Base-by-base conservation (phyloP, 208 protist genomes). In the Trypanosomatidae sp. region DNA sequence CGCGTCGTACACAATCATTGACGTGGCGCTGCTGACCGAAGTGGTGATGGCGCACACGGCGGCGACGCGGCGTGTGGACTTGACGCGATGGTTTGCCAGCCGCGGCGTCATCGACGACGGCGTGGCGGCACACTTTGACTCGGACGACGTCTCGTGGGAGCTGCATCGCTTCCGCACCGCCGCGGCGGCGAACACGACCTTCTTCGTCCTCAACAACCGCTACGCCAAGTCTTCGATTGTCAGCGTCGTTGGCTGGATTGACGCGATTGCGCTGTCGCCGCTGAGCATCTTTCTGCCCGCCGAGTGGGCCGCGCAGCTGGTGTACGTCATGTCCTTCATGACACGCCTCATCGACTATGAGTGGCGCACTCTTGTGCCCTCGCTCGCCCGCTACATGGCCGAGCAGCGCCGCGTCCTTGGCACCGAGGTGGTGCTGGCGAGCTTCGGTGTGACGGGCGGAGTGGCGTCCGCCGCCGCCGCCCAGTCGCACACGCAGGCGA, bases 211-310 rank as follows among this genome's bases (percentile, higher is more conserved):
- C 24, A 67, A 64, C 41, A 76, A 76, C 37, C 48, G 38, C 22
- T 64, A 63, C 27, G 66, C 61, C 15, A 47, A 54, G 26, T 71
- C 63, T 6, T 70, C 63, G 46, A 85, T 88, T 19, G 28, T 72
- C 7, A 43, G 61, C 19, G 69, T 70, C 57, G 58, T 61, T 3
- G 43, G 48, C 27, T 88, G 79, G 75, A 44, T 82, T 4, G 79
- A 79, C 38, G 63, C 73, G 3, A 67, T 85, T 18, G 71, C 79
- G 13, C 48, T 82, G 19, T 51, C 61, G 8, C 79, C 79, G 26
- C 59, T 85, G 18, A 53, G 47, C 38, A 81, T 81, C 32, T 75
- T 88, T 32, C 63, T 85, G 30, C 74, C 79, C 7, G 52, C 40
- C 3, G 48, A 66, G n/a, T 82, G 72, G 74, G 42, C 57, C 5